phyloP scores from a whole-genome alignment of 1,139 yeast species.

The Wickerhamomyces sp. region DNA sequence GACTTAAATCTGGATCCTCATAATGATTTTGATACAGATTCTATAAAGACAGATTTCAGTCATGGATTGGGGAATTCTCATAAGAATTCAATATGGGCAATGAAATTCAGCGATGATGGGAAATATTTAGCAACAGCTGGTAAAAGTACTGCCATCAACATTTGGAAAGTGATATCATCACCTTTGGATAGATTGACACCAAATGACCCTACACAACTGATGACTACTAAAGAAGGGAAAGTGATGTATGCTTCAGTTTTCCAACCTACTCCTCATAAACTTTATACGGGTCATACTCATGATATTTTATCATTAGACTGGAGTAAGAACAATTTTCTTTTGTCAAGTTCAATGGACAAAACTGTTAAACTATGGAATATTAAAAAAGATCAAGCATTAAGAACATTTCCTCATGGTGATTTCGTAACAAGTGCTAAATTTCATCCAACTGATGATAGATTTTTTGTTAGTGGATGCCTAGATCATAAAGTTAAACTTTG shows the following conservation, averaged over 20 bases:
- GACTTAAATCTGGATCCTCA: slow-evolving; percentile 2
- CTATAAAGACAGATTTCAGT: slow-evolving; percentile 1
- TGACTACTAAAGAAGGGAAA: slow-evolving; percentile 4
- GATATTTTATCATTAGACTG: slow-evolving; percentile 76
- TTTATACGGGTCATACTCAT: slow-evolving; percentile 62
- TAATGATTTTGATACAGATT: slow-evolving; percentile 5
- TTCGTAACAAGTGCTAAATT: slow-evolving; percentile 80
- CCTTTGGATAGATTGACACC: slow-evolving; percentile 53
- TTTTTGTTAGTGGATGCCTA: slow-evolving; percentile 77
- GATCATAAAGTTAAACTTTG: slow-evolving; percentile 77
- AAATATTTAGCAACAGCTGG: slow-evolving; percentile 82
- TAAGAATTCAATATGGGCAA: slow-evolving; percentile 55
- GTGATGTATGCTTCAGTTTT: slow-evolving; percentile 68
- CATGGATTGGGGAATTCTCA: slow-evolving; percentile 10
- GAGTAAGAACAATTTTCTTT: slow-evolving; percentile 80
- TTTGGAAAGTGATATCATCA: slow-evolving; percentile 79
- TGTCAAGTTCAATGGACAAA: slow-evolving; percentile 82
- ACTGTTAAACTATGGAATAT: slow-evolving; percentile 85
- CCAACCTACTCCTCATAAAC: slow-evolving; percentile 58
- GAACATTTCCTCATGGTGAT: slow-evolving; percentile 68
- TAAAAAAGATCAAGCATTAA: slow-evolving; percentile 57
- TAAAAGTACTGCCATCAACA: slow-evolving; percentile 56
- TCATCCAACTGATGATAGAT: slow-evolving; percentile 85
- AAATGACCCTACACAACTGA: slow-evolving; percentile 20
- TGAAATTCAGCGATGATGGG: slow-evolving; percentile 77